Conservation (phyloP, 1,139 yeast genomes). For the Lodderomyces jiufengensis region DNA sequence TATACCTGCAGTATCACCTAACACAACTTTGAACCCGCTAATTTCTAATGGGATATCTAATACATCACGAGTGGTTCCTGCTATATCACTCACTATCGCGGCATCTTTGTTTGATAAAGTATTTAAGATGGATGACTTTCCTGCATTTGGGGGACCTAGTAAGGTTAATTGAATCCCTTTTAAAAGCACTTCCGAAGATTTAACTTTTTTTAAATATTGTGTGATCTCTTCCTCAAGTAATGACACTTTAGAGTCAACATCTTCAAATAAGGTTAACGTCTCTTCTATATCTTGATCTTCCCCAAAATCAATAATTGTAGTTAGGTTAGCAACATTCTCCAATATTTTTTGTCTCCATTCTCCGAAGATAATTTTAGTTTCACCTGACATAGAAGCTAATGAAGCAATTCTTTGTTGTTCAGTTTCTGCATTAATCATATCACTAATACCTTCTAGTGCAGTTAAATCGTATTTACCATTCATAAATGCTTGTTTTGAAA, state of each 20-base stretch:
- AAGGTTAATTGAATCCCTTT: constrained; percentile 73
- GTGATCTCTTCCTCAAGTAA: constrained; percentile 43
- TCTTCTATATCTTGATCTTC: constrained; percentile 86
- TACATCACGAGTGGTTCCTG: constrained; percentile 93
- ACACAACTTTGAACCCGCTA: constrained; percentile 75
- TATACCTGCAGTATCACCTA: constrained; percentile 95
- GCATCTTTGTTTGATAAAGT: constrained; percentile 72
- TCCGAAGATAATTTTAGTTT: constrained; percentile 50
- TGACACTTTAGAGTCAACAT: constrained; percentile 44
- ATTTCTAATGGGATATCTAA: constrained; percentile 80
- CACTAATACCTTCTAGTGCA: constrained; percentile 86
- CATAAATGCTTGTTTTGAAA: constrained; percentile 75
- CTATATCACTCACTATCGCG: constrained; percentile 86
- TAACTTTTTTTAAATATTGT: constrained; percentile 47
- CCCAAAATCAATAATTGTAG: constrained; percentile 94
- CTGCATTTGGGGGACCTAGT: constrained; percentile 95
- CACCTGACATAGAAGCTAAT: constrained; percentile 68
- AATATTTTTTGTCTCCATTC: constrained; percentile 69
- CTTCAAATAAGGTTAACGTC: constrained; percentile 43
- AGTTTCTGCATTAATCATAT: constrained; percentile 90
- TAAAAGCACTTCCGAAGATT: constrained; percentile 60
- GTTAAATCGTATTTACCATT: constrained; percentile 71
- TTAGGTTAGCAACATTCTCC: constrained; percentile 64
- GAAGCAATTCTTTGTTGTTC: constrained; percentile 83
- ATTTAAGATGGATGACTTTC: constrained; percentile 85